Conservation (phyloP, 768 basidiomycete species). For the Naganishia friedmannii region DNA sequence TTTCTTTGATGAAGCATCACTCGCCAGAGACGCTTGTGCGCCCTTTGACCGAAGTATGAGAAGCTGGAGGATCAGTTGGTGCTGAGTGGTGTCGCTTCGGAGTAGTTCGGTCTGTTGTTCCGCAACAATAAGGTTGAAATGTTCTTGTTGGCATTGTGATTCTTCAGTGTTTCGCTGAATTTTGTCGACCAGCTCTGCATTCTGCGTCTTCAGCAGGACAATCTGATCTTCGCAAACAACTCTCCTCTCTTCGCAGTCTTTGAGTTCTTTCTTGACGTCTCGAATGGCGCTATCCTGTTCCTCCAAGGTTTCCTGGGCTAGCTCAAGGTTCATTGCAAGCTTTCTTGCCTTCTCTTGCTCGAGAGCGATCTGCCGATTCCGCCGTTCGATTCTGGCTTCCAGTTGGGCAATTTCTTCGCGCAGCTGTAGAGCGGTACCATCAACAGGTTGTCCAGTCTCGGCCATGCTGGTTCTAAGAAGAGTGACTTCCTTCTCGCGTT, state of each 20-base stretch:
- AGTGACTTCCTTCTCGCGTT: conserved; percentile 10
- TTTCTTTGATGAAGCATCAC: neutral
- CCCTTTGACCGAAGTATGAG: conserved; percentile 1
- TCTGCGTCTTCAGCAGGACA: neutral
- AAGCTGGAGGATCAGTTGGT: conserved; percentile 8
- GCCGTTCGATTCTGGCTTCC: conserved; percentile 27
- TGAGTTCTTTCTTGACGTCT: neutral
- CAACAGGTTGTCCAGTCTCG: conserved; percentile 21
- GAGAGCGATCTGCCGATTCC: conserved; percentile 27
- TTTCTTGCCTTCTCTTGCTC: conserved; percentile 31
- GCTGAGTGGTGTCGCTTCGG: neutral
- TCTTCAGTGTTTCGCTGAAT: neutral
- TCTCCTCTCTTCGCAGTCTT: neutral
- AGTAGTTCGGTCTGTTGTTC: neutral
- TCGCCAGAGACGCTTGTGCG: neutral
- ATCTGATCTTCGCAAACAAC: neutral
- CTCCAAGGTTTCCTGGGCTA: conserved; percentile 25
- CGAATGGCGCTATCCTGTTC: conserved; percentile 23
- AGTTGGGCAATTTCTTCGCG: neutral
- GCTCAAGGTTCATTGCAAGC: conserved; percentile 28
- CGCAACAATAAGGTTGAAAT: neutral
- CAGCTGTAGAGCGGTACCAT: conserved; percentile 4
- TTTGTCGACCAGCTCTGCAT: neutral
- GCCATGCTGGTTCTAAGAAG: conserved; percentile 8
- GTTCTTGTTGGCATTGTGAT: neutral